A percentile compares a stretch with the other conserved stretches of the same genome.
Conservation (phyloP, 768 basidiomycete species). For the Pisolithus marmoratus region DNA sequence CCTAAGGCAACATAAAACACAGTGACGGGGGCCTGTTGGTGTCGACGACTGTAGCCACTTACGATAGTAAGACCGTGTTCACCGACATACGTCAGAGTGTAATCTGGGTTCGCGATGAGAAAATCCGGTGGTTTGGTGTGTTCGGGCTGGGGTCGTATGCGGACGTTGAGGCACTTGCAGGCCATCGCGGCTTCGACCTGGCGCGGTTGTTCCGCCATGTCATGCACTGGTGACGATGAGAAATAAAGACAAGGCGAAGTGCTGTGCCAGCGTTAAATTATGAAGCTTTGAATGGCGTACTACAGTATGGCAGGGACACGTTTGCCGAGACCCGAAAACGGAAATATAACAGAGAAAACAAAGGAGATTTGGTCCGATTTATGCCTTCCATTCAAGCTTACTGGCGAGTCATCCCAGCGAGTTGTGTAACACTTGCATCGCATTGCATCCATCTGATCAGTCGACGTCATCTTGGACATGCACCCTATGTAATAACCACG, state of each 20-base stretch:
- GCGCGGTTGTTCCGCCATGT: constrained; percentile 18
- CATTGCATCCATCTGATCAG: background rate
- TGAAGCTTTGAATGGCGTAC: constrained; percentile 11
- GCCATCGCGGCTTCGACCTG: constrained; percentile 33
- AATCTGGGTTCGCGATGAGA: constrained; percentile 33
- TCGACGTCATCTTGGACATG: no score
- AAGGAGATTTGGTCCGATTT: no score
- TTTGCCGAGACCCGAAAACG: background rate
- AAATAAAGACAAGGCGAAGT: constrained; percentile 14
- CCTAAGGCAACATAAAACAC: constrained; percentile 33
- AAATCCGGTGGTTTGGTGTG: constrained; percentile 29
- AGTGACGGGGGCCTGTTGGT: constrained; percentile 2
- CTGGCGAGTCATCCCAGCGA: no score
- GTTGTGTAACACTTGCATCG: no score
- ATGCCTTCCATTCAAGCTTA: no score
- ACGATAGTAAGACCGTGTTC: constrained; percentile 66
- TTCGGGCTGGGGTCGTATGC: constrained; percentile 37
- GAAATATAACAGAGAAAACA: background rate
- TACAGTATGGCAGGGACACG: constrained; percentile 22
- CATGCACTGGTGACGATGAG: background rate
- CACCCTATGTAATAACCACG: no score
- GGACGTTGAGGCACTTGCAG: constrained; percentile 71
- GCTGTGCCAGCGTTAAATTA: constrained; percentile 21
- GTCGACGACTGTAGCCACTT: constrained; percentile 20
- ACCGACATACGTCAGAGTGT: constrained; percentile 53